Evolutionary conservation across 2,329 filamentous ascomycete genomes (phyloP), one percentile per base, ranked within the genome.

Genomic region (Fusarium sterilihyphosum): DNA sequence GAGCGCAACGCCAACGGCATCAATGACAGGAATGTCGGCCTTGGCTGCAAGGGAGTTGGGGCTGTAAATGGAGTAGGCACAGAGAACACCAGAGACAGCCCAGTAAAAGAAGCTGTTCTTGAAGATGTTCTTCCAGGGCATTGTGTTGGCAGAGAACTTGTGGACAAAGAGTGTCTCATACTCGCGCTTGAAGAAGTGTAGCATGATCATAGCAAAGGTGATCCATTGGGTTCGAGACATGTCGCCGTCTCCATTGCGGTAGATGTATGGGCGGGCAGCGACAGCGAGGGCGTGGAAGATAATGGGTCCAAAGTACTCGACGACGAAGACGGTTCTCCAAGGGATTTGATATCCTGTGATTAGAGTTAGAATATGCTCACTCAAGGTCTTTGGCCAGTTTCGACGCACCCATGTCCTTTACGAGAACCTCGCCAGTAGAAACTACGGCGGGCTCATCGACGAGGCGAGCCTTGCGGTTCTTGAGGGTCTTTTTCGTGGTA

Each of bases 21-120:
- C 90, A 49, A 95, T 78, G 26, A 82, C 73, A 7, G 84, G 84
- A 61, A 84, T 75, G 56, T 84, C 80, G 26, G 86, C 83, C 22
- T 84, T 85, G 35, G 93, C 91, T 3, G 94, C 90, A 22, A 90
- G 87, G 9, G 93, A 92, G 74, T 85, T 89, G 11, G 95, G 95
- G 17, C 90, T 88, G 86, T 98, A 98, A 78, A 96, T 90, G 87
- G 93, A 95, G 85, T 92, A 93, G 50, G 94, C 94, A 79, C 96
- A 91, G 78, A 96, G 90, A 33, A 95, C 81, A 56, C 96, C 96
- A 9, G 93, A 92, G 63, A 96, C 84, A 40, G 92, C 79, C 96
- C 96, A 99, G 90, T 99, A 99, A 87, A 98, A 96, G 76, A 89
- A 90, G 75, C 92, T 94, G 88, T 99, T 99, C 85, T 96, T 96